Evolutionary conservation across 2,329 filamentous ascomycete genomes (phyloP), one percentile per base, ranked within the genome.

Genomic region (Colletotrichum higginsianum): DNA sequence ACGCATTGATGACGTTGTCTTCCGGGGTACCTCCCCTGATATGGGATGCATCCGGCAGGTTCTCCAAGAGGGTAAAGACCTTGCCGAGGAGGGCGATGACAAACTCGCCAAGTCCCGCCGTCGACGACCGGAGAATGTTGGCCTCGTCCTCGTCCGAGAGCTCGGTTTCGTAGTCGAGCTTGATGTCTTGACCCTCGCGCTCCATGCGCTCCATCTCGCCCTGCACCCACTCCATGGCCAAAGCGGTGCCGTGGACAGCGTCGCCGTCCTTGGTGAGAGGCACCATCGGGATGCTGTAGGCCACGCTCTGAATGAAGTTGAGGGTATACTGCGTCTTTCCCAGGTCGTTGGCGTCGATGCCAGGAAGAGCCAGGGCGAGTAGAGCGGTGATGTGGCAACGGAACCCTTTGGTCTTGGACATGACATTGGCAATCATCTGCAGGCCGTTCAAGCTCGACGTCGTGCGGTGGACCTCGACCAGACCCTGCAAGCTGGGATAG

Each of bases 381-480:
- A 99, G 85, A 0, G 96, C 96, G 1, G 96, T 99, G 74, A 99
- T 92, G 80, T 99, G 96, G 78, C 96, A 98, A 72, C 96, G 90
- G 80, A 96, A 98, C n/a, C 96, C 96, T 82, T 97, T 98, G 50
- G 95, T 94, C 79, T 93, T 92, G 16, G 95, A 92, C 89, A 99
- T 97, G 77, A 95, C 90, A 79, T 95, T 94, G 74, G 95, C 94
- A 73, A 98, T 90, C 87, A 97, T 94, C 83, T 98, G 95, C 72
- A 99, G 85, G 52, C 96, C 94, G 77, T 96, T 93, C 70, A 99
- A 88, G 70, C 96, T 98, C 0, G 96, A 98, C 6, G 95, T 96
- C 2, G 96, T 99, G 64, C 96, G 91, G 84, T 99, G 96, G 4
- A 99, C 96, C 82, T 99, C 96, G 4, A 99, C 96, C 63, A 99